phyloP scores from a whole-genome alignment of 768 basidiomycete species.

The Tricholomella constricta region DNA sequence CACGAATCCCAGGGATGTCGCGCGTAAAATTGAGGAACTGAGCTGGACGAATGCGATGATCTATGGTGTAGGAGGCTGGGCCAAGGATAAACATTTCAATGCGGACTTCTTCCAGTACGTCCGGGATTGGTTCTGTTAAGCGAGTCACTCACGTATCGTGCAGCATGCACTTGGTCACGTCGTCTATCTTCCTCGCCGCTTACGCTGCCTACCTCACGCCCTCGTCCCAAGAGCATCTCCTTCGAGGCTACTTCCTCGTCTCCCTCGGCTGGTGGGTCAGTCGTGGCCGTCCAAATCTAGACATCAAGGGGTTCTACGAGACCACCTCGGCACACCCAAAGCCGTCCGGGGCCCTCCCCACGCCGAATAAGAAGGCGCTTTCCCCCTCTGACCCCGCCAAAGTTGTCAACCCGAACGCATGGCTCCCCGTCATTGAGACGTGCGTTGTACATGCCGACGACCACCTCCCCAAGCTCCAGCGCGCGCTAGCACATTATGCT shows the following conservation, averaged over 20 bases:
- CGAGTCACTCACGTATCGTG: neutral
- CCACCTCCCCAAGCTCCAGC: conserved; percentile 40
- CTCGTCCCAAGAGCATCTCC: conserved; percentile 49
- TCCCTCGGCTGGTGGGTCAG: conserved; percentile 58
- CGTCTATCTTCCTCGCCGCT: conserved; percentile 61
- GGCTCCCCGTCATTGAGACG: conserved; percentile 58
- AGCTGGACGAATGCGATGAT: conserved; percentile 22
- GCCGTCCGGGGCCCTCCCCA: conserved; percentile 23
- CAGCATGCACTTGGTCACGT: conserved; percentile 71
- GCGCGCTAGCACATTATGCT: conserved; percentile 36
- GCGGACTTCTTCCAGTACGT: conserved; percentile 28
- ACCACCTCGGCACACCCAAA: conserved; percentile 22
- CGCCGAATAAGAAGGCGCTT: conserved; percentile 24
- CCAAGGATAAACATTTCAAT: conserved; percentile 16
- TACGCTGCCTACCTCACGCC: conserved; percentile 41
- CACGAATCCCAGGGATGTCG: conserved; percentile 13
- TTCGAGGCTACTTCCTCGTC: conserved; percentile 59
- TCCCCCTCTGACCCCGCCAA: conserved; percentile 31
- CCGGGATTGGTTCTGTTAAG: neutral
- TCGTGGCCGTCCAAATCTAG: conserved; percentile 54
- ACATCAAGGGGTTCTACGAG: conserved; percentile 51
- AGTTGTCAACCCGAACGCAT: conserved; percentile 51
- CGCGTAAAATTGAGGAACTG: conserved; percentile 20
- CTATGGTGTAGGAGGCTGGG: conserved; percentile 23
- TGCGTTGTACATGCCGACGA: conserved; percentile 63